Conservation (phyloP, 495 filamentous ascomycete genomes). For the Daldinia loculata region DNA sequence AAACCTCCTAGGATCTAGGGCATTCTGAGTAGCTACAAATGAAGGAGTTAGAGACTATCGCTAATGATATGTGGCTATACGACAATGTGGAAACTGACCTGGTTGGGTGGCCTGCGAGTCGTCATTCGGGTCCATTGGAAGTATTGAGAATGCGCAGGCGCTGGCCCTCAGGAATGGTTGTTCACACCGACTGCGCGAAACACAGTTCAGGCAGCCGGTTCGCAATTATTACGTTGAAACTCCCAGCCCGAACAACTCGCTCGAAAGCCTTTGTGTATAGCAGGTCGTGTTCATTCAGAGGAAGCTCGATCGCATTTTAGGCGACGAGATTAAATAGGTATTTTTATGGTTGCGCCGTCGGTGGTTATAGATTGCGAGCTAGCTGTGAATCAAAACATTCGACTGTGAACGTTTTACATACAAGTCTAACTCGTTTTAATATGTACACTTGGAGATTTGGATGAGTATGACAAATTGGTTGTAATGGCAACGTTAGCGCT, state of each 20-base stretch:
- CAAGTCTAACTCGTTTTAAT: neutral
- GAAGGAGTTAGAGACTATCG: conserved; percentile 27
- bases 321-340: neutral
- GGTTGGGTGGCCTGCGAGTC: conserved; percentile 49
- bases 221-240: conserved; percentile 17
- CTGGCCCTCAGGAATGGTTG: conserved; percentile 7
- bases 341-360: conserved; percentile 24
- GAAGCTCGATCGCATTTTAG: conserved; percentile 2
- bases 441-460: conserved; percentile 10
- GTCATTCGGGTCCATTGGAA: conserved; percentile 43
- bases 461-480: conserved; percentile 39
- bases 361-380: conserved; percentile 19
- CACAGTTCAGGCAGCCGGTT: conserved; percentile 30
- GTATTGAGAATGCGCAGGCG: conserved; percentile 14
- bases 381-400: conserved; percentile 27
- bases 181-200: conserved; percentile 35
- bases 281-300: conserved; percentile 26
- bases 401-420: neutral
- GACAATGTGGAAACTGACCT: conserved; percentile 34
- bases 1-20: conserved; percentile 78
- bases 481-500: neutral
- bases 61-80: neutral
- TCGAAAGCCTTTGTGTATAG: conserved; percentile 22
- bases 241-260: conserved; percentile 15
- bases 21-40: conserved; percentile 75